A percentile compares a stretch with the other conserved stretches of the same genome.
phyloP scores from a whole-genome alignment of 2,329 filamentous ascomycete genomes.

The Penicillium verrucosum region DNA sequence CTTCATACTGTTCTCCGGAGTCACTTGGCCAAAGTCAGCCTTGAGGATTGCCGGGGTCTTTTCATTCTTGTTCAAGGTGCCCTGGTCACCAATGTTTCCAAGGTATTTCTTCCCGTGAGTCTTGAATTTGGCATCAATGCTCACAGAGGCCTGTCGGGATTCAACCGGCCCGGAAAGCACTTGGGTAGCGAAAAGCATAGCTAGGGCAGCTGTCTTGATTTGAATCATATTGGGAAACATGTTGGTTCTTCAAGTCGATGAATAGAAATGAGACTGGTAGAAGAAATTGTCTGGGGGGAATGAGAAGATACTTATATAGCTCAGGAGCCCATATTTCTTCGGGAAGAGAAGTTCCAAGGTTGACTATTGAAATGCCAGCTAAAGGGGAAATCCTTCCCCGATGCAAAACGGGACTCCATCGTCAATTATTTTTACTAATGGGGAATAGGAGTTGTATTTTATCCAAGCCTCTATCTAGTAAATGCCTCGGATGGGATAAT shows the following conservation, averaged over 20 bases:
- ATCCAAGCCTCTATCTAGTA: neutral
- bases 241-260: neutral
- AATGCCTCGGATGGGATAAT: neutral
- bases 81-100: conserved; percentile 56
- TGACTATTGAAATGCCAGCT: neutral
- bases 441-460: neutral
- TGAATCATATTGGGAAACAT: conserved; percentile 7
- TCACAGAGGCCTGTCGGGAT: conserved; percentile 26
- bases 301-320: neutral
- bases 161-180: neutral
- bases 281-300: neutral
- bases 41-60: conserved; percentile 55
- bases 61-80: conserved; percentile 56
- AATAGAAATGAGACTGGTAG: neutral
- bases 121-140: conserved; percentile 55
- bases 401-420: neutral
- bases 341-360: too few relatives aligned
- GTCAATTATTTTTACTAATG: neutral
- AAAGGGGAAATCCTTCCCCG: neutral
- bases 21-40: conserved; percentile 64
- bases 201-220: conserved; percentile 7
- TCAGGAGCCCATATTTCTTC: neutral
- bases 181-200: conserved; percentile 8
- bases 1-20: conserved; percentile 63
- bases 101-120: conserved; percentile 65